Conservation (phyloP, 257 asterid genomes). For the Forsythia suspensa region DNA sequence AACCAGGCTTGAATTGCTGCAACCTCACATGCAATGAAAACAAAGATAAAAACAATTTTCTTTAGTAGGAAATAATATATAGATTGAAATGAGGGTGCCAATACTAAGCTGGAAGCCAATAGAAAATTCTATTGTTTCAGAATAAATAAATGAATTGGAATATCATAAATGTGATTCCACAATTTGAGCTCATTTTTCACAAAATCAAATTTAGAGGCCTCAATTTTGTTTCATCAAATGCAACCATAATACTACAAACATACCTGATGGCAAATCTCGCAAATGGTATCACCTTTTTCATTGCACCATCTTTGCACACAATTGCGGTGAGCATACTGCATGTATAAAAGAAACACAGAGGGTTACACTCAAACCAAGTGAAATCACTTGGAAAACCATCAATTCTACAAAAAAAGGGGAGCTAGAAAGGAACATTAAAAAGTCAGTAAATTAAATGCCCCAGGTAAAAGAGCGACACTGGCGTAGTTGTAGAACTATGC, state of each 20-base stretch:
- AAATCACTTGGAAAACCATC: neutral
- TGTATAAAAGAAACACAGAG: neutral
- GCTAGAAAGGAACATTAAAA: neutral
- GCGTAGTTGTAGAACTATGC: neutral
- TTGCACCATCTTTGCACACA: constrained; percentile 91
- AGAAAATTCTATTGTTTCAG: neutral
- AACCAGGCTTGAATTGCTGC: constrained; percentile 80
- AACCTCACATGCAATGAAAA: constrained; percentile 23
- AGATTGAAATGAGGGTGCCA: neutral
- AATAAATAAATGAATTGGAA: neutral
- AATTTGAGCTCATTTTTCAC: neutral
- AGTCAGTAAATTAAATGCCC: neutral
- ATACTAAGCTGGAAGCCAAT: neutral
- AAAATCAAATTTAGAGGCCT: neutral
- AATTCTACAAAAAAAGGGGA: neutral
- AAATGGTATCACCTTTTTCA: constrained; percentile 81
- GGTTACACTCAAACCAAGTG: neutral
- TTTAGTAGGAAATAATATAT: neutral
- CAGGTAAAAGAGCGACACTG: neutral
- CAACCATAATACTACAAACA: neutral
- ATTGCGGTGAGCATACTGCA: constrained; percentile 78
- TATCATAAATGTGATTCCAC: neutral
- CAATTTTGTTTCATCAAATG: neutral
- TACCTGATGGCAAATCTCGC: constrained; percentile 90
- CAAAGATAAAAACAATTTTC: constrained; percentile 4